Evolutionary conservation across 352 stramenopile species (phyloP), one percentile per base, ranked within the genome.

Genomic region (Globisporangium rhizosaccharum): DNA sequence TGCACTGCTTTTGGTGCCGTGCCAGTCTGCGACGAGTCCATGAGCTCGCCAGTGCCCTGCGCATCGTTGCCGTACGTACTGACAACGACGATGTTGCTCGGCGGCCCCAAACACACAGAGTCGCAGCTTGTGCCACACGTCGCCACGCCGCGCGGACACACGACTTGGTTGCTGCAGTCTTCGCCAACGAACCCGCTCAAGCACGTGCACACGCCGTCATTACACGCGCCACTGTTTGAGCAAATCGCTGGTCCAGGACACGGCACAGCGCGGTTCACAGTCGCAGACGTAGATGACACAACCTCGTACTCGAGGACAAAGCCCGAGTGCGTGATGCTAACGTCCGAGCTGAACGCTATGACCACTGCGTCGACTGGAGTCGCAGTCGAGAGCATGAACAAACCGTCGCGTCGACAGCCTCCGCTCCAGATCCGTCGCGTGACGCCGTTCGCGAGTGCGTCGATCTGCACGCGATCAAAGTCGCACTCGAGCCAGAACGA

Each of bases 401-500:
- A 23, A 0, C 79, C 76, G 4, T 72, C 53, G 0, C 79, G 76
- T 2, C 63, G 62, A 51, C 79, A 89, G 7, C 79, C 79, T 14
- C 76, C 79, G 17, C 58, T 72, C 79, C 76, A 87, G 4, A 89
- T 20, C 2, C 62, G 37, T 7, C 47, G 68, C 0, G 50, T 63
- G 5, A 36, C 52, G 2, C 54, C 63, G 5, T 52, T 60, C 1
- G 41, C 12, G 20, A 54, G 73, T 2, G 62, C 57, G 3, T 44
- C 58, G 20, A 88, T 70, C 6, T 56, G 46, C 25, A 86, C 56
- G 6, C 33, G 62, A 20, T 87, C 79, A 45, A 86, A 74, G 45
- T 86, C 65, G 37, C 79, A 89, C 47, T 89, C 79, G 8, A 89
- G 67, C 56, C 64, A 76, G 57, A 89, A 89, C 11, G 51, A 59